Percentiles rank a stretch among this genome's conserved stretches.
phyloP scores from a whole-genome alignment of 306 rosid genomes.

The Trifolium subterraneum region DNA sequence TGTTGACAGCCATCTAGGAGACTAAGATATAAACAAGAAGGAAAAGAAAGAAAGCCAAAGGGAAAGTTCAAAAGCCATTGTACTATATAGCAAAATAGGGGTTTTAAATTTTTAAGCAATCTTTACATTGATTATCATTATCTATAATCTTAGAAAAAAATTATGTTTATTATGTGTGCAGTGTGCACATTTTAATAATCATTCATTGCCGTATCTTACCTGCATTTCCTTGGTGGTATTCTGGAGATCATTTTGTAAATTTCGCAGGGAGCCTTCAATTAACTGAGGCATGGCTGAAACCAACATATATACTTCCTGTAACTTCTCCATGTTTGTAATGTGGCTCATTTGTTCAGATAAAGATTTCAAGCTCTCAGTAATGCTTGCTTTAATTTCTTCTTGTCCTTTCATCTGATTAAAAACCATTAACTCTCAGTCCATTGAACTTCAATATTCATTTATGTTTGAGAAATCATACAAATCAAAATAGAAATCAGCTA shows the following conservation, averaged over 20 bases:
- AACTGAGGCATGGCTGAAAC: constrained; percentile 72
- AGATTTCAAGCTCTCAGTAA: constrained; percentile 71
- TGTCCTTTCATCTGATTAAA: constrained; percentile 77
- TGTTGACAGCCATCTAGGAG: constrained; percentile 20
- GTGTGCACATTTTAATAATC: constrained; percentile 36
- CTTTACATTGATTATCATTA: neutral
- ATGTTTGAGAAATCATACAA: constrained; percentile 40
- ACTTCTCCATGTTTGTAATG: constrained; percentile 56
- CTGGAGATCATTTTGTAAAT: constrained; percentile 56
- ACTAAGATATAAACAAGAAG: constrained; percentile 27
- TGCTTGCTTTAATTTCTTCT: constrained; percentile 71
- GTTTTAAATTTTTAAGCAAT: constrained; percentile 39
- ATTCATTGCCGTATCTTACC: constrained; percentile 48
- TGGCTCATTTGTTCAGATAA: constrained; percentile 64
- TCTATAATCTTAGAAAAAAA: neutral
- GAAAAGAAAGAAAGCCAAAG: neutral
- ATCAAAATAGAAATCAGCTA: constrained; percentile 33
- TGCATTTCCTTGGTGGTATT: constrained; percentile 69
- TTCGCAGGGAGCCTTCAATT: constrained; percentile 66
- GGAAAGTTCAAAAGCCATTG: constrained; percentile 10
- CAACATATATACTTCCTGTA: constrained; percentile 63
- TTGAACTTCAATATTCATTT: constrained; percentile 36
- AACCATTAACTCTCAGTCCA: constrained; percentile 38
- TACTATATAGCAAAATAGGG: constrained; percentile 20
- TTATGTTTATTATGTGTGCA: constrained; percentile 16